phyloP scores from a whole-genome alignment of 345 rosid species.

The Angophora floribunda region DNA sequence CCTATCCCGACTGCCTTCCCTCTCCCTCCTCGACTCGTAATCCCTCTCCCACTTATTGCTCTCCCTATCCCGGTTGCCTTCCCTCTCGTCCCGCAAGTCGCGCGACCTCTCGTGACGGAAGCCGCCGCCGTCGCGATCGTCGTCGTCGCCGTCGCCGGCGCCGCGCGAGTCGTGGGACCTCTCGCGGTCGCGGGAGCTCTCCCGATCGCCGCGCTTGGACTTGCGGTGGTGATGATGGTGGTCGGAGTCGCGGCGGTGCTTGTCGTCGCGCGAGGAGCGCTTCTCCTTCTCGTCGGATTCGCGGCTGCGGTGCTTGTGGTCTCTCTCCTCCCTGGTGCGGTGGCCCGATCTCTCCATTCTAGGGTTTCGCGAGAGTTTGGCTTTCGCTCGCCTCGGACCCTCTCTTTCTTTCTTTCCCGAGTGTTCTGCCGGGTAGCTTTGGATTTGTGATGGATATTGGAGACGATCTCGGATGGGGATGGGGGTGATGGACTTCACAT shows the following conservation, averaged over 20 bases:
- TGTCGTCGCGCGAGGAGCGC: conserved; percentile 22
- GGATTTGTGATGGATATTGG: not conserved
- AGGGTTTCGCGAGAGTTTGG: not conserved
- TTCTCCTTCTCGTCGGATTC: conserved; percentile 11
- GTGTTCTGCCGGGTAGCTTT: not conserved
- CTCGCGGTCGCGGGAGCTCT: conserved; percentile 26
- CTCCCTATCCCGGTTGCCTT: not conserved
- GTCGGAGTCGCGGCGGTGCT: conserved; percentile 42
- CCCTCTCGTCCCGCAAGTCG: conserved; percentile 2
- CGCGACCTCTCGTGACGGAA: conserved; percentile 16
- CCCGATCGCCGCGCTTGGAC: conserved; percentile 29
- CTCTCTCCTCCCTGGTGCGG: not conserved
- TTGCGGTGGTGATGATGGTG: not conserved
- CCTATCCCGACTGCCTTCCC: conserved; percentile 13
- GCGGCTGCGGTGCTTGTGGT: not conserved
- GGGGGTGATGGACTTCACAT: not conserved
- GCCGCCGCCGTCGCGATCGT: not conserved
- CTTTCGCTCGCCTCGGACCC: not conserved
- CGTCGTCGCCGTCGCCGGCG: not conserved
- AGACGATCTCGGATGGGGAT: not conserved
- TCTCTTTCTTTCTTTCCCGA: not conserved
- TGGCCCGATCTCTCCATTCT: not conserved
- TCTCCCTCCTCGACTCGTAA: conserved; percentile 18
- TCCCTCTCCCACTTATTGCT: conserved; percentile 10
- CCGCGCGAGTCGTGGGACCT: conserved; percentile 5